Evolutionary conservation across 2,329 filamentous ascomycete species (phyloP).

Genomic region (Fusarium temperatum): DNA sequence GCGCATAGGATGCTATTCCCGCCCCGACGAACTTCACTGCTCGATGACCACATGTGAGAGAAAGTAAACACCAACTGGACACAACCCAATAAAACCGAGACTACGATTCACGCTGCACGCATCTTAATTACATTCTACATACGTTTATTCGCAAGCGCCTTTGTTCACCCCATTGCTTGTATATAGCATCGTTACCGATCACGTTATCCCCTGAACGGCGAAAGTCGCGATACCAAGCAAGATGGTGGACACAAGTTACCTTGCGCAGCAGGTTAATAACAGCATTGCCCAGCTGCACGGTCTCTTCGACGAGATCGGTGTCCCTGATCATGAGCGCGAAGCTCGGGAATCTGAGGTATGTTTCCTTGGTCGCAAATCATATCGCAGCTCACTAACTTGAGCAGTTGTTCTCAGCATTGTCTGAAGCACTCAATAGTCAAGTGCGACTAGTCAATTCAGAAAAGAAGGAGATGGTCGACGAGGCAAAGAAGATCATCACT

Average conservation of each 20-base stretch:
- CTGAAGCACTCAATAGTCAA: slow-evolving; percentile 90
- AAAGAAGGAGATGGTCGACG: slow-evolving; percentile 90
- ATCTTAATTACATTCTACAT: slow-evolving; percentile 1
- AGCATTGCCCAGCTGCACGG: slow-evolving; percentile 94
- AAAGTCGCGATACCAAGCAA: slow-evolving; percentile 49
- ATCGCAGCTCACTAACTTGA: slow-evolving; percentile 8
- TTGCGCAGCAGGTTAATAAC: slow-evolving; percentile 93
- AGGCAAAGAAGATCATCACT: slow-evolving; percentile 85
- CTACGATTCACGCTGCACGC: slow-evolving; percentile 19
- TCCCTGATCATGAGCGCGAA: slow-evolving; percentile 93
- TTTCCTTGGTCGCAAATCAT: neutral
- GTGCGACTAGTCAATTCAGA: slow-evolving; percentile 84
- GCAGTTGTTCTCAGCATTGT: slow-evolving; percentile 90
- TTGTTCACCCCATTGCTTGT: slow-evolving; percentile 11
- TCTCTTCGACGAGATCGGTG: slow-evolving; percentile 96
- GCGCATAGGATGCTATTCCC: slow-evolving; percentile 40
- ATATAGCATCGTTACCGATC: slow-evolving; percentile 20
- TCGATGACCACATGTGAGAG: slow-evolving; percentile 42
- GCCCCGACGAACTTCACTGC: slow-evolving; percentile 36
- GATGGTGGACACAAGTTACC: slow-evolving; percentile 83
- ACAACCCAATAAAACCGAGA: slow-evolving; percentile 28
- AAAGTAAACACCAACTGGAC: slow-evolving; percentile 40
- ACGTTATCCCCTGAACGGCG: slow-evolving; percentile 26
- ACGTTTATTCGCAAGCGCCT: slow-evolving; percentile 10
- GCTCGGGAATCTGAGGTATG: slow-evolving; percentile 86